Conservation (phyloP, 495 filamentous ascomycete species). For the Aspergillus leporis region DNA sequence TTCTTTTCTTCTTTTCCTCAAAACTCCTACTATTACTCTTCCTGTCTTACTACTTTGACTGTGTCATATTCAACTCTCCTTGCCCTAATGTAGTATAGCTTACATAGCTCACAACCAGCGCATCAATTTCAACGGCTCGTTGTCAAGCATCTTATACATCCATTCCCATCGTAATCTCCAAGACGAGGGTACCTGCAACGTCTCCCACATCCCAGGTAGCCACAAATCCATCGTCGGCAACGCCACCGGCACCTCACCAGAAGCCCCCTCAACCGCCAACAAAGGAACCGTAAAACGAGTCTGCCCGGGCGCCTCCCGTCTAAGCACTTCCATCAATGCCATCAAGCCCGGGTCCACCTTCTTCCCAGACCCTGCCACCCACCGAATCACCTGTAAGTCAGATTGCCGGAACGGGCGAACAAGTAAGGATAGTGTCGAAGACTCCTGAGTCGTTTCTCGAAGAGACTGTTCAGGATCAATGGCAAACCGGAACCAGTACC, state of each 20-base stretch:
- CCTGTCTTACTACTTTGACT: conserved; percentile 9
- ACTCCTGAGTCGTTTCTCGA: background rate
- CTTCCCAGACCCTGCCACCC: background rate
- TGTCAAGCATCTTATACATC: conserved; percentile 48
- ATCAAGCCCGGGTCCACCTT: conserved; percentile 4
- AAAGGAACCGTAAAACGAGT: conserved; percentile 43
- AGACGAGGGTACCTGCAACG: background rate
- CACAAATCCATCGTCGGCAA: conserved; percentile 33
- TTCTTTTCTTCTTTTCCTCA: conserved; percentile 4
- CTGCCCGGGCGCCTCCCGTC: conserved; percentile 28
- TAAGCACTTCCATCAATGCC: conserved; percentile 15
- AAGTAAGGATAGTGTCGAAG: conserved; percentile 26
- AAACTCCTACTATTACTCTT: background rate
- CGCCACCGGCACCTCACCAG: conserved; percentile 22
- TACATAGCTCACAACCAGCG: conserved; percentile 20
- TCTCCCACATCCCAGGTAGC: conserved; percentile 10
- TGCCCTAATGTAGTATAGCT: conserved; percentile 27
- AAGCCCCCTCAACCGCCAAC: conserved; percentile 18
- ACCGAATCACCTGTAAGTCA: conserved; percentile 41
- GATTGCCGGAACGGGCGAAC: conserved; percentile 52
- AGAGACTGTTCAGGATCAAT: conserved; percentile 10
- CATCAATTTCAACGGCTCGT: conserved; percentile 37
- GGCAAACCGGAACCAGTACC: conserved; percentile 75
- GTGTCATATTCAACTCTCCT: conserved; percentile 11
- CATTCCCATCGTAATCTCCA: conserved; percentile 40